A percentile compares a stretch with the other conserved stretches of the same genome.
phyloP scores from a whole-genome alignment of 2,329 filamentous ascomycete species.

The Colletotrichum sp. region DNA sequence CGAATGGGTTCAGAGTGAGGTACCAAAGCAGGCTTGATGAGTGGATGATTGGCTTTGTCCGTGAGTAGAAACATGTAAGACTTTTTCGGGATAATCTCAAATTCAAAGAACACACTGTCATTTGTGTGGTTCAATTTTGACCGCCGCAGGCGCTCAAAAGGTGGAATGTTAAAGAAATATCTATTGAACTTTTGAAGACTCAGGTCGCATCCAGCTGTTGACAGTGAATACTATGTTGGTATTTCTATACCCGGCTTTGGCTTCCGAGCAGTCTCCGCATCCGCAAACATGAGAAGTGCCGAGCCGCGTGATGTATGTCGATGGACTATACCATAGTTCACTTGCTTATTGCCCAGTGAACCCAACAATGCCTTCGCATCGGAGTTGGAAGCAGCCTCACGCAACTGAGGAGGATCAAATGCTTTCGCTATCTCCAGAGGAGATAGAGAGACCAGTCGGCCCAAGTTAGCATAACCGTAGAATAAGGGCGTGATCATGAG shows the following conservation, averaged over 20 bases:
- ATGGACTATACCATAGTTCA: background rate
- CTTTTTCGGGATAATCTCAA: background rate
- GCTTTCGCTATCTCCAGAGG: background rate
- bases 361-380: background rate
- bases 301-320: background rate
- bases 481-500: background rate
- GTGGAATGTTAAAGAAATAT: background rate
- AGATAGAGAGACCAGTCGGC: background rate
- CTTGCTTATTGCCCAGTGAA: background rate
- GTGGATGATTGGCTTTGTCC: background rate
- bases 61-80: background rate
- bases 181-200: background rate
- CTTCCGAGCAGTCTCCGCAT: background rate
- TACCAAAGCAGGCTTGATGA: background rate
- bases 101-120: background rate
- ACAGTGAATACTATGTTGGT: background rate
- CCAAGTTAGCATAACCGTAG: background rate
- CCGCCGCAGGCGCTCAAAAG: background rate
- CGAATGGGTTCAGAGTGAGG: background rate
- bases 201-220: background rate
- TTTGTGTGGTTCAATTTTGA: background rate
- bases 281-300: background rate
- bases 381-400: background rate
- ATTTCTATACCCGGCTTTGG: background rate
- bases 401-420: background rate